Evolutionary conservation across 345 rosid genomes (phyloP).

Genomic region (Eucalyptus microcorys): DNA sequence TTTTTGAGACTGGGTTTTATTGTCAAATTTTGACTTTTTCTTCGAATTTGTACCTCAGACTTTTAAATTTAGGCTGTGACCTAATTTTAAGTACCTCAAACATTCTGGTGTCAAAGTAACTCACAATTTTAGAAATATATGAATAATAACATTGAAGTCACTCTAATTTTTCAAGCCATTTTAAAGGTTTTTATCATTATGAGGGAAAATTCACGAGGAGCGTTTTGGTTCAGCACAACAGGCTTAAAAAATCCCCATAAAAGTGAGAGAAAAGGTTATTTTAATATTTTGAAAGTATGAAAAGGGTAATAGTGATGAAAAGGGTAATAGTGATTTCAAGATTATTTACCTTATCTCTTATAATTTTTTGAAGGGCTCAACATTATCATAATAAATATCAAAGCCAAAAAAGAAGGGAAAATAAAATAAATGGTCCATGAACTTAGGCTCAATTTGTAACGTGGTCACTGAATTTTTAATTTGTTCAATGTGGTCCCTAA

Average conservation of each 20-base stretch:
- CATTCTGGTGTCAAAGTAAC: background rate
- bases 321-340: background rate
- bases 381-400: background rate
- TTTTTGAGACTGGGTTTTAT: background rate
- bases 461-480: background rate
- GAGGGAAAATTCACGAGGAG: background rate
- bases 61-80: background rate
- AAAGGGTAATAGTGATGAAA: background rate
- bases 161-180: background rate
- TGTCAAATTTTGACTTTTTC: background rate
- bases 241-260: background rate
- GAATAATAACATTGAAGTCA: background rate
- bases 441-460: background rate
- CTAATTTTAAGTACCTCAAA: background rate
- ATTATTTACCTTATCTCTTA: background rate
- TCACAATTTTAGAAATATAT: no score
- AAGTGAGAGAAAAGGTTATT: background rate
- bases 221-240: background rate
- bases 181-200: background rate
- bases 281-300: background rate
- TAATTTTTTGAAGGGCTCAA: background rate
- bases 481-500: accelerated
- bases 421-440: background rate
- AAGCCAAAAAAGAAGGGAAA: background rate
- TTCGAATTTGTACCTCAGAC: background rate